Conservation (phyloP, 2,329 filamentous ascomycete species). For the Colletotrichum sp. region DNA sequence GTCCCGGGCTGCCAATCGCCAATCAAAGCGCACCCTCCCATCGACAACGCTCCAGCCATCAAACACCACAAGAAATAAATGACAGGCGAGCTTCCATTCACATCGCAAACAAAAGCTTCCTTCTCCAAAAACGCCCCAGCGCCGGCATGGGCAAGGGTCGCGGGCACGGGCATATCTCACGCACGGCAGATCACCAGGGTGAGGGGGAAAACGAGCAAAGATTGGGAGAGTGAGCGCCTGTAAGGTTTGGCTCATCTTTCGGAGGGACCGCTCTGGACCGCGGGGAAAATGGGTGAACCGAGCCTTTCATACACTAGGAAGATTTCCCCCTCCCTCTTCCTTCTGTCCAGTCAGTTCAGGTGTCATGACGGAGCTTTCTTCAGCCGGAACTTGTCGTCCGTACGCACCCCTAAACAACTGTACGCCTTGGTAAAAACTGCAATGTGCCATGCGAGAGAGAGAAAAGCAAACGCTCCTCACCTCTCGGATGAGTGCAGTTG, state of each 20-base stretch:
- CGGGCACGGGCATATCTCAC: not conserved
- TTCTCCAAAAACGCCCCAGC: not conserved
- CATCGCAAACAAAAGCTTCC: not conserved
- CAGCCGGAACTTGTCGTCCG: not conserved
- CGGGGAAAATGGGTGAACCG: not conserved
- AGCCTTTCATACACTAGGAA: not conserved
- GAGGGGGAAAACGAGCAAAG: not conserved
- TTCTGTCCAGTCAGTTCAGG: not conserved
- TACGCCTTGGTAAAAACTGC: not conserved
- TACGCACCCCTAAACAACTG: not conserved
- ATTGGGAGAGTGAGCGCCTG: rapidly evolving
- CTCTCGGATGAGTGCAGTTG: not conserved
- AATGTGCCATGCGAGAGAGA: not conserved
- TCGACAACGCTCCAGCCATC: not conserved
- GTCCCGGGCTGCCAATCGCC: not conserved
- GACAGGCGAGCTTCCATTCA: not conserved
- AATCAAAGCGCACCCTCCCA: not conserved
- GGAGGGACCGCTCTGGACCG: not conserved
- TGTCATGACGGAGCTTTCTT: not conserved
- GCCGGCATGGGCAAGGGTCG: not conserved
- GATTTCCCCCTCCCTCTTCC: not conserved
- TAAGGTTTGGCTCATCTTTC: not conserved
- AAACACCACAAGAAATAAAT: not conserved
- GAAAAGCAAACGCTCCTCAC: not conserved
- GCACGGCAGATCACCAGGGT: not conserved